phyloP scores from a whole-genome alignment of 2,329 filamentous ascomycete genomes.

The Claviceps sp. region DNA sequence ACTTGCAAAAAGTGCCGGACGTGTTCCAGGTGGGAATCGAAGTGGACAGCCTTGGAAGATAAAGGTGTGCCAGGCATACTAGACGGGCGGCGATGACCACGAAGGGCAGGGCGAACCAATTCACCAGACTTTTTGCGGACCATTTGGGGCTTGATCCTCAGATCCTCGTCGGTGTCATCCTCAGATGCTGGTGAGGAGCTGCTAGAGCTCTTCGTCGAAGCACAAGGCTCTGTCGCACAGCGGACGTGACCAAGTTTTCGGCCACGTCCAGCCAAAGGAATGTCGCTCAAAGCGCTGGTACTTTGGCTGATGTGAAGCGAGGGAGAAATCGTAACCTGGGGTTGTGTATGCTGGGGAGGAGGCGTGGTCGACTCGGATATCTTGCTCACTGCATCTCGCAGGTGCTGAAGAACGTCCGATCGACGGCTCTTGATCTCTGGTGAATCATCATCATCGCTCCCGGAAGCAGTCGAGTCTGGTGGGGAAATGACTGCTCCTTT shows the following conservation, averaged over 20 bases:
- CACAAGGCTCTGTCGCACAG: slow-evolving; percentile 41
- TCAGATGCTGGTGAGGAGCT: slow-evolving; percentile 41
- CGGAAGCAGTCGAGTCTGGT: slow-evolving; percentile 69
- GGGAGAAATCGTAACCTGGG: slow-evolving; percentile 5
- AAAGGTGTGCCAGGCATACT: slow-evolving; percentile 97
- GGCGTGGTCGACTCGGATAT: slow-evolving; percentile 39
- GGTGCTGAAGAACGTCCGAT: slow-evolving; percentile 45
- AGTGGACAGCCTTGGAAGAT: slow-evolving; percentile 95
- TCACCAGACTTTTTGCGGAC: slow-evolving; percentile 97
- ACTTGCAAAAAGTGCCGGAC: slow-evolving; percentile 92
- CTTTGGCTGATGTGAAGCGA: slow-evolving; percentile 34
- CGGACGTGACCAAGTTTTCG: slow-evolving; percentile 33
- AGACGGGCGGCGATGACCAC: slow-evolving; percentile 66
- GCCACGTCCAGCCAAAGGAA: slow-evolving; percentile 24
- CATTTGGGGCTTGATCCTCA: slow-evolving; percentile 67
- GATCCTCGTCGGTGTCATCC: slow-evolving; percentile 49
- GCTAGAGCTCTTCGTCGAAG: slow-evolving; percentile 33
- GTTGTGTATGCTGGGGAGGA: slow-evolving; percentile 39
- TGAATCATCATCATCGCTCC: slow-evolving; percentile 68
- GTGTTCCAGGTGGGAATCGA: slow-evolving; percentile 91
- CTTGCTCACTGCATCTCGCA: slow-evolving; percentile 71
- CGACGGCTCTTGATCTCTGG: slow-evolving; percentile 32
- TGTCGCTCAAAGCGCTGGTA: slow-evolving; percentile 29
- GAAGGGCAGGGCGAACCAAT: slow-evolving; percentile 81
- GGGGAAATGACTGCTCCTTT: slow-evolving; percentile 80